Evolutionary conservation across 306 rosid species (phyloP).

Genomic region (Aeschynomene evenia): DNA sequence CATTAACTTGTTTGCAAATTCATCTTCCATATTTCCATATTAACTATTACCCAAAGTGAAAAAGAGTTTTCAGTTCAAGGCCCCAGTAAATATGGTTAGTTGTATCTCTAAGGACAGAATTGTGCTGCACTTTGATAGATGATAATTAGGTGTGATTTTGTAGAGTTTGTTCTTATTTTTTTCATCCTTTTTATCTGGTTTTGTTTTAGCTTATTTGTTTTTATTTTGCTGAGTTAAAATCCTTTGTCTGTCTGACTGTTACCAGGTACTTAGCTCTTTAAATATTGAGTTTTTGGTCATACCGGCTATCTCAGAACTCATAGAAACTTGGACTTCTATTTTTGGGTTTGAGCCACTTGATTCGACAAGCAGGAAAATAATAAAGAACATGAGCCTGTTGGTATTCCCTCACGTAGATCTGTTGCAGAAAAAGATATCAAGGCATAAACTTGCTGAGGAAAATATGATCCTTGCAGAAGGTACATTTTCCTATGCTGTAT

Average conservation of each 20-base stretch:
- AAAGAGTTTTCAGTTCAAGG: not conserved
- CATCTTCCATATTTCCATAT: not conserved
- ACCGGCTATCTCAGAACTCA: slow-evolving; percentile 83
- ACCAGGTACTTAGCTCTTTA: slow-evolving; percentile 74
- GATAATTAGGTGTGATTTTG: not conserved
- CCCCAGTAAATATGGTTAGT: not conserved
- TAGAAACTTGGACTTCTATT: slow-evolving; percentile 78
- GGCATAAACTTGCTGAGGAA: slow-evolving; percentile 34
- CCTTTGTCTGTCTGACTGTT: slow-evolving; percentile 25
- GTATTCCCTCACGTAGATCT: slow-evolving; percentile 84
- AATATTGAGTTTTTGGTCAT: slow-evolving; percentile 81
- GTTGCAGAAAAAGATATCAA: slow-evolving; percentile 65
- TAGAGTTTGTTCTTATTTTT: not conserved
- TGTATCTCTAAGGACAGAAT: slow-evolving; percentile 14
- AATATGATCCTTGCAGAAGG: slow-evolving; percentile 42
- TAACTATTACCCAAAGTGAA: not conserved
- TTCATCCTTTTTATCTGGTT: slow-evolving; percentile 20
- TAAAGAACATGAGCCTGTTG: slow-evolving; percentile 68
- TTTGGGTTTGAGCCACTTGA: slow-evolving; percentile 84
- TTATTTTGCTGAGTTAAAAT: slow-evolving; percentile 31
- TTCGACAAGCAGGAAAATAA: slow-evolving; percentile 45
- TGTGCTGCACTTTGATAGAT: slow-evolving; percentile 15
- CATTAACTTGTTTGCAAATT: not conserved
- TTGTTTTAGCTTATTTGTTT: slow-evolving; percentile 5
- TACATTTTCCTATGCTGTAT: slow-evolving; percentile 28